A percentile compares a stretch with the other conserved stretches of the same genome.
Conservation (phyloP, 2,329 filamentous ascomycete species). For the Amylocarpus encephaloides region DNA sequence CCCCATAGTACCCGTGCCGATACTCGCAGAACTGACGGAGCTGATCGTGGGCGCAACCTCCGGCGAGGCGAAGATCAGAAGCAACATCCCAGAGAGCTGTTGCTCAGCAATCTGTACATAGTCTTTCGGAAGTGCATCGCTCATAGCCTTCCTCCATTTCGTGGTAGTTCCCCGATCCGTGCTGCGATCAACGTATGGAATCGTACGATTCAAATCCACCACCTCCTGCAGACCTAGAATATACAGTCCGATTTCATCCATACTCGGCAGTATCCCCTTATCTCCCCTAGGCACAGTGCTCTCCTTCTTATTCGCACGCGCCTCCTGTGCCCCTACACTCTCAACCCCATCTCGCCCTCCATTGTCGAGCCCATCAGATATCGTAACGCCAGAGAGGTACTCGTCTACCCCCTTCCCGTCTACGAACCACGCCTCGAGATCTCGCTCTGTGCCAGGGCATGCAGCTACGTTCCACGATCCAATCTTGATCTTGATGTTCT, state of each 20-base stretch:
- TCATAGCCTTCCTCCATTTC: constrained; percentile 75
- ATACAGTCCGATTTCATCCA: constrained; percentile 77
- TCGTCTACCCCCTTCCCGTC: constrained; percentile 65
- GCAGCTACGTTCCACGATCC: constrained; percentile 94
- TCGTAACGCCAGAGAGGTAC: constrained; percentile 49
- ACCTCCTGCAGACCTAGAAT: constrained; percentile 89
- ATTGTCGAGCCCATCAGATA: constrained; percentile 34
- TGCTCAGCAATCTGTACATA: constrained; percentile 74
- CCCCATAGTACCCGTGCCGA: constrained; percentile 85
- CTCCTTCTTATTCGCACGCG: constrained; percentile 36
- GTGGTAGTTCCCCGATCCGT: constrained; percentile 64
- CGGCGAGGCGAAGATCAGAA: constrained; percentile 81
- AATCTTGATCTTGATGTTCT: constrained; percentile 76
- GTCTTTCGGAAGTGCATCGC: constrained; percentile 65
- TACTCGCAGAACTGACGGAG: constrained; percentile 72
- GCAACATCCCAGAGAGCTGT: constrained; percentile 77
- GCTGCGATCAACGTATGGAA: constrained; percentile 66
- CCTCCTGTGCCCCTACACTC: constrained; percentile 41
- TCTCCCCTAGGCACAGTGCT: constrained; percentile 40
- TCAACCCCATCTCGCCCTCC: constrained; percentile 34
- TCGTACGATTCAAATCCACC: constrained; percentile 73
- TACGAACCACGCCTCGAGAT: constrained; percentile 84
- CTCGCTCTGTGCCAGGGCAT: constrained; percentile 77
- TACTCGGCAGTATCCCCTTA: constrained; percentile 40
- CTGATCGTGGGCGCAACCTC: constrained; percentile 67